phyloP scores from a whole-genome alignment of 2,329 filamentous ascomycete species.

The Xylariaceae sp. region DNA sequence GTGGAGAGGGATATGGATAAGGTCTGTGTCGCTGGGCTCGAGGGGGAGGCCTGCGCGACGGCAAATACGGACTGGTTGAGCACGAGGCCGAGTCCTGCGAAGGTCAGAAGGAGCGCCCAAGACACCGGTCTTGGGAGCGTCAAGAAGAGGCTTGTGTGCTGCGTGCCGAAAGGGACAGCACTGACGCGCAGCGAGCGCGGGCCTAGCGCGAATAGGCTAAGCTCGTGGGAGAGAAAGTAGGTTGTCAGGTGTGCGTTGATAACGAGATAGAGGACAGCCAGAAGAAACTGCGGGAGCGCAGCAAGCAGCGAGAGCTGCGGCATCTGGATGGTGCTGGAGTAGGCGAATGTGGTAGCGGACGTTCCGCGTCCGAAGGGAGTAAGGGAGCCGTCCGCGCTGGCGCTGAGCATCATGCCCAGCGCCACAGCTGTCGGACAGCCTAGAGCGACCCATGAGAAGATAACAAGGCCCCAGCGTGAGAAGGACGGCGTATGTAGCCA shows the following conservation, averaged over 20 bases:
- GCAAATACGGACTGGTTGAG: constrained; percentile 41
- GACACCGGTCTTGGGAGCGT: constrained; percentile 45
- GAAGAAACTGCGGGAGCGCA: constrained; percentile 44
- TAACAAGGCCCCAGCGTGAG: constrained; percentile 37
- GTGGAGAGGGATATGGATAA: constrained; percentile 38
- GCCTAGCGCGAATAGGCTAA: constrained; percentile 37
- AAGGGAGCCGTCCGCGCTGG: constrained; percentile 20
- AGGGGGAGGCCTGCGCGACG: constrained; percentile 13
- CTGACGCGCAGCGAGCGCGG: constrained; percentile 41
- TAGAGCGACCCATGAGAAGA: constrained; percentile 35
- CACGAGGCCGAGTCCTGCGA: constrained; percentile 40
- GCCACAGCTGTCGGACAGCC: constrained; percentile 34
- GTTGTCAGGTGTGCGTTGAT: constrained; percentile 43
- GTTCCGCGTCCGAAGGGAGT: constrained; percentile 35
- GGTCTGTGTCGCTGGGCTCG: constrained; percentile 12
- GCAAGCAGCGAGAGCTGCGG: constrained; percentile 33
- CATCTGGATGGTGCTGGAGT: constrained; percentile 17
- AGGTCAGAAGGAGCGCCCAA: constrained; percentile 39
- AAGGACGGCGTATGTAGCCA: constrained; percentile 43
- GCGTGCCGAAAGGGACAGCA: constrained; percentile 36
- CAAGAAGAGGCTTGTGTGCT: constrained; percentile 44
- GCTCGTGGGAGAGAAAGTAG: constrained; percentile 48
- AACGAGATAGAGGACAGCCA: constrained; percentile 43
- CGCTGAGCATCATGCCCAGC: constrained; percentile 30
- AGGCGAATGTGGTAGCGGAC: constrained; percentile 29